Conservation (phyloP, 2,329 filamentous ascomycete genomes). For the Penicillium sp. region DNA sequence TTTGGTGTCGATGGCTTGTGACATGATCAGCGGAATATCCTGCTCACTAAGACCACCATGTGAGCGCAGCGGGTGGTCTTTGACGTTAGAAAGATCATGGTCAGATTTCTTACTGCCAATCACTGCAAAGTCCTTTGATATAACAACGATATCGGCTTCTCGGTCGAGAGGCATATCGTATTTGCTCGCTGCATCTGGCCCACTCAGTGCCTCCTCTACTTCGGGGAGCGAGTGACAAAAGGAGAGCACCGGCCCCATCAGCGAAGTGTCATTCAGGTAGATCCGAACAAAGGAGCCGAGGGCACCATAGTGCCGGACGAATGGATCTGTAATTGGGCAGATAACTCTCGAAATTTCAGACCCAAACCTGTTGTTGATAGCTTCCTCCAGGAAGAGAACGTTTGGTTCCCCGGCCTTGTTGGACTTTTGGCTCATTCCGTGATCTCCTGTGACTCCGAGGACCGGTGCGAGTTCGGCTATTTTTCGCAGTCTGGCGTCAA, state of each 20-base stretch:
- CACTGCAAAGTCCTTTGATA: conserved; percentile 43
- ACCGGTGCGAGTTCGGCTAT: conserved; percentile 40
- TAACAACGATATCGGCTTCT: conserved; percentile 48
- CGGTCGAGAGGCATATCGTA: conserved; percentile 16
- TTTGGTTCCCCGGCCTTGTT: conserved; percentile 40
- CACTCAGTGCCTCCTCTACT: conserved; percentile 37
- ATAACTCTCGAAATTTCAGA: conserved; percentile 37
- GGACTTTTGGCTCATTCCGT: conserved; percentile 51
- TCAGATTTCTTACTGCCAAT: conserved; percentile 35
- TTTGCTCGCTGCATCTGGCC: background rate
- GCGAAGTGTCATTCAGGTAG: conserved; percentile 33
- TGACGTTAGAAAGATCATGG: conserved; percentile 19
- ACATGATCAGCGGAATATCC: conserved; percentile 42
- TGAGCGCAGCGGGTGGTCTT: conserved; percentile 38
- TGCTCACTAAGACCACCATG: conserved; percentile 50
- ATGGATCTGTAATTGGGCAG: conserved; percentile 51
- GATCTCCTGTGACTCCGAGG: conserved; percentile 49
- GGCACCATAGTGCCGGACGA: conserved; percentile 50
- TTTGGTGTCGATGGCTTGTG: conserved; percentile 22
- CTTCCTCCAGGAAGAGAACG: conserved; percentile 47
- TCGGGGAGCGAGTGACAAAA: conserved; percentile 34
- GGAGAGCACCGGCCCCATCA: conserved; percentile 34
- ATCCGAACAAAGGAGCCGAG: conserved; percentile 50
- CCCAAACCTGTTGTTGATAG: conserved; percentile 38
- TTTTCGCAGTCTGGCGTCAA: conserved; percentile 41